Conservation (phyloP, 495 filamentous ascomycete species). For the Penicillium coprophilum region DNA sequence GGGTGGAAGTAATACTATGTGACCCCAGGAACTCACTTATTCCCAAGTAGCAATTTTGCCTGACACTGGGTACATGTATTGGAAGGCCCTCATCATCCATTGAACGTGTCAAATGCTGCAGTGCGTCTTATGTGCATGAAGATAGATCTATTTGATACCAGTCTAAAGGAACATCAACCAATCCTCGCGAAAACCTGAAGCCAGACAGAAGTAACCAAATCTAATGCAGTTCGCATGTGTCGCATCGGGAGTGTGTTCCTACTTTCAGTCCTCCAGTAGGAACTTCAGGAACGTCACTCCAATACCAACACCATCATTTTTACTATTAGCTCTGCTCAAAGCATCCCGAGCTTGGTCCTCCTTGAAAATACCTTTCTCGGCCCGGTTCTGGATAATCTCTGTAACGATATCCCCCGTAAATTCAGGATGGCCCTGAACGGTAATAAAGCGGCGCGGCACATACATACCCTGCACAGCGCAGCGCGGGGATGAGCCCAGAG, state of each 20-base stretch:
- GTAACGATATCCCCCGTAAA: conserved; percentile 73
- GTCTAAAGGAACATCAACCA: not conserved
- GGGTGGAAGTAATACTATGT: not conserved
- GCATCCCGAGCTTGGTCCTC: conserved; percentile 64
- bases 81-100: not conserved
- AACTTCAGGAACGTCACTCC: conserved; percentile 72
- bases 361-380: conserved; percentile 62
- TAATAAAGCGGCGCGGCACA: conserved; percentile 60
- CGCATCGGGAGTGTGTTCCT: not conserved
- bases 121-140: not conserved
- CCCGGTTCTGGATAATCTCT: conserved; percentile 63
- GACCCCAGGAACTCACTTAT: not conserved
- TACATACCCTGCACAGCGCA: conserved; percentile 86
- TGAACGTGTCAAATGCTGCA: too few relatives aligned
- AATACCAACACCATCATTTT: conserved; percentile 75
- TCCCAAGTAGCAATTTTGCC: not conserved
- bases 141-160: not conserved
- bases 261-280: conserved; percentile 53
- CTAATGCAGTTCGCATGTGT: not conserved
- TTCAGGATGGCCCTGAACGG: conserved; percentile 91
- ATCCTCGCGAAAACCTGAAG: not conserved
- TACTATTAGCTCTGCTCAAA: conserved; percentile 59
- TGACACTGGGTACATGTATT: not conserved
- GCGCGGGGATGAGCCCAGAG: conserved; percentile 62
- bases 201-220: not conserved